Conservation (phyloP, 495 filamentous ascomycete species). For the Cenococcum geophilum region DNA sequence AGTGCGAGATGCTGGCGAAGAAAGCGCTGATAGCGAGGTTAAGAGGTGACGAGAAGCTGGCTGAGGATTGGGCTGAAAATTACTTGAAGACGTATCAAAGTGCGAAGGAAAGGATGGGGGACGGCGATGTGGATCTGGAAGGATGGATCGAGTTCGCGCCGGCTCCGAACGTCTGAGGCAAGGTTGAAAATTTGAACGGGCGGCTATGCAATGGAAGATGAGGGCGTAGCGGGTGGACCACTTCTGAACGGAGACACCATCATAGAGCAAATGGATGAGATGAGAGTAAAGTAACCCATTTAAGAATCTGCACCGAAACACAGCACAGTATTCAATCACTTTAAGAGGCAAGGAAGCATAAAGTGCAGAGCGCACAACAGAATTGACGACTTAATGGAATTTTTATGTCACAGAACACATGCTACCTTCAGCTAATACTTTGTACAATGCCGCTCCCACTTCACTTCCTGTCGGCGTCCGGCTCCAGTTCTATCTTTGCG, state of each 20-base stretch:
- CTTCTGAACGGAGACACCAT: too few relatives aligned
- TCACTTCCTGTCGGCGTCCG: not conserved
- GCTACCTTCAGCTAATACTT: not conserved
- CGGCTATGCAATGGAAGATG: too few relatives aligned
- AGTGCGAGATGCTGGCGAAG: constrained; percentile 81
- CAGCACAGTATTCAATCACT: too few relatives aligned
- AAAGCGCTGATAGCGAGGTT: constrained; percentile 75
- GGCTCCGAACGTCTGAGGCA: too few relatives aligned
- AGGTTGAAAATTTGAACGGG: too few relatives aligned
- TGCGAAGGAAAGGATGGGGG: constrained; percentile 1
- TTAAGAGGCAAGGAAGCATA: too few relatives aligned
- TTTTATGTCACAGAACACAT: not conserved
- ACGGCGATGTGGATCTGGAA: not conserved
- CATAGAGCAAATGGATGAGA: too few relatives aligned
- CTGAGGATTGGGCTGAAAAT: constrained; percentile 68
- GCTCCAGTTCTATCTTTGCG: not conserved
- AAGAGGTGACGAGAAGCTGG: constrained; percentile 61
- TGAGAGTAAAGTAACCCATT: too few relatives aligned
- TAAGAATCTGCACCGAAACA: too few relatives aligned
- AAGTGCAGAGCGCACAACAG: too few relatives aligned
- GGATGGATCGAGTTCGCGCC: not conserved
- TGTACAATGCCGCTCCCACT: not conserved
- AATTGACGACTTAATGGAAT: constrained; percentile 2
- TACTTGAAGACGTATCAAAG: constrained; percentile 47
- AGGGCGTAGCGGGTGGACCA: too few relatives aligned